Base-by-base conservation (phyloP, 331 rosid species). In the Saraca asoca region DNA sequence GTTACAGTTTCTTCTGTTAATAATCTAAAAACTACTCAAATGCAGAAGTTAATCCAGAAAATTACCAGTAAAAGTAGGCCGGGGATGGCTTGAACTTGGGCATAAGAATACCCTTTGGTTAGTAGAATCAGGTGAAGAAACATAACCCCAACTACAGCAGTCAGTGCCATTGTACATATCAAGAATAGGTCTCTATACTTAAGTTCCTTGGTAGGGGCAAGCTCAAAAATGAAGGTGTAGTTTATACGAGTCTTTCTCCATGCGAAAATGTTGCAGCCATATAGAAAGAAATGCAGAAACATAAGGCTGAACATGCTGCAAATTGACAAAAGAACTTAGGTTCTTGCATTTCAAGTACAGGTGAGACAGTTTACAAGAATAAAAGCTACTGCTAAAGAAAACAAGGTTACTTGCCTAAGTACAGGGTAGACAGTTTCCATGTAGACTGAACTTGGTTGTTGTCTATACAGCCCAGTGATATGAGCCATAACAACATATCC, bases 231-330 rank as follows among this genome's bases (percentile, higher is more conserved):
- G 85, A 94, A 94, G 80, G 85, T 75, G 69, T 90, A 90, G 64
- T 90, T 94, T 85, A 94, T 88, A 7, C 97, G 95, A 64, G 89
- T 68, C 83, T 85, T 94, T 77, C 91, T 81, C 99, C 99, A 94
- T 0, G 95, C 95, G 12, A 85, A 78, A 54, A 88, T 88, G 86
- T 94, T 90, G 83, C 96, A 94, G 11, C 97, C 99, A 29, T 88
- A 90, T 11, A 90, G 91, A 71, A 94, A 86, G 79, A 90, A 78
- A 76, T 94, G 99, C 14, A 94, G 93, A 73, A 94, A 94, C 82
- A 94, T 12, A n/a, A 94, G 90, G 88, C 97, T 85, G 83, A 90
- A 94, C 96, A 94, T 82, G 79, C 99, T 94, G 99, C 87, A 81
- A 58, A 55, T 60, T 14, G 9, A 35, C 5, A 37, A 60, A 13